A percentile compares a stretch with the other conserved stretches of the same genome.
phyloP scores from a whole-genome alignment of 1,139 yeast genomes.

The Kodamaea fungicola region DNA sequence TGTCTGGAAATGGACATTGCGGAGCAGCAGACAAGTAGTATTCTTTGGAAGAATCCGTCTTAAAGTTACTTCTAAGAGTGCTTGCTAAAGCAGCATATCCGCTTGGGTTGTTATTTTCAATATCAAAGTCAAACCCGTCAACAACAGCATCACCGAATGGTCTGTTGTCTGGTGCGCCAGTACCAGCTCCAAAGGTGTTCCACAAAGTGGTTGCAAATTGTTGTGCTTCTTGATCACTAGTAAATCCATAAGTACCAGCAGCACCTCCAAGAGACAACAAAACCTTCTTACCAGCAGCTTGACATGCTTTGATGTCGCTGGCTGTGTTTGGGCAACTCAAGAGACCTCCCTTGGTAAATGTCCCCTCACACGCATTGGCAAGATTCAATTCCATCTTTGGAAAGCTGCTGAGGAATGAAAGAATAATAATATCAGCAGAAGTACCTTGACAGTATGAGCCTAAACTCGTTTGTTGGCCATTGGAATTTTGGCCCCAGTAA shows the following conservation, averaged over 20 bases:
- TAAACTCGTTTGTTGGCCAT: constrained; percentile 65
- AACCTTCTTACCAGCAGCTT: constrained; percentile 70
- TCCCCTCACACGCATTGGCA: constrained; percentile 60
- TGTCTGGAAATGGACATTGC: constrained; percentile 92
- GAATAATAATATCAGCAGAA: constrained; percentile 66
- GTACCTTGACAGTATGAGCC: constrained; percentile 66
- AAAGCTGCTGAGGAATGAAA: constrained; percentile 68
- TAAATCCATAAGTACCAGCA: constrained; percentile 72
- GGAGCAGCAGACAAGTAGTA: constrained; percentile 93
- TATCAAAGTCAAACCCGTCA: constrained; percentile 48
- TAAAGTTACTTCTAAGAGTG: constrained; percentile 56
- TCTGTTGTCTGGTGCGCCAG: constrained; percentile 41
- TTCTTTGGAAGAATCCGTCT: constrained; percentile 48
- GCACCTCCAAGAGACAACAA: constrained; percentile 89
- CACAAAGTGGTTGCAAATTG: constrained; percentile 73
- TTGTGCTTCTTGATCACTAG: constrained; percentile 58
- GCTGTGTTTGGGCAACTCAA: constrained; percentile 63
- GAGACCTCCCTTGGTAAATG: constrained; percentile 49
- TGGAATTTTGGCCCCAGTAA: constrained; percentile 92
- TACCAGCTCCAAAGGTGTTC: constrained; percentile 83
- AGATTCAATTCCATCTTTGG: constrained; percentile 59
- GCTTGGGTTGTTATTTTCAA: constrained; percentile 39
- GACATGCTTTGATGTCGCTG: constrained; percentile 81
- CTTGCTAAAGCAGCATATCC: constrained; percentile 64
- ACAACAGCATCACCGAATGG: constrained; percentile 64